Evolutionary conservation across 768 basidiomycete genomes (phyloP).

Genomic region (Chalciporus sphaerocephalus): DNA sequence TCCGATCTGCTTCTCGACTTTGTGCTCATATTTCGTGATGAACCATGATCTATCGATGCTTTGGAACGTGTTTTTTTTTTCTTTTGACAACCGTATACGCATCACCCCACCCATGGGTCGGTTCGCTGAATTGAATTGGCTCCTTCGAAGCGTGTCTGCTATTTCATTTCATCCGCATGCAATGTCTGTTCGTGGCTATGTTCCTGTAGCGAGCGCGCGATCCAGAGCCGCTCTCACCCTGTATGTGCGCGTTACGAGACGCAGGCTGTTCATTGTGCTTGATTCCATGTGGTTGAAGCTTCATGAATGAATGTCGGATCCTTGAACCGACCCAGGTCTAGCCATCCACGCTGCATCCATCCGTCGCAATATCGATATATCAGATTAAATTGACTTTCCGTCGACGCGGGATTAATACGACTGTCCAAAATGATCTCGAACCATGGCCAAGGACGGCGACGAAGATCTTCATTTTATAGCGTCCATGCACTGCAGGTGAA

Average conservation of each 20-base stretch:
- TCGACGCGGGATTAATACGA: too few species aligned
- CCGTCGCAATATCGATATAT: not conserved
- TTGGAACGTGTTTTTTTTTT: too few species aligned
- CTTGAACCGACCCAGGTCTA: not conserved
- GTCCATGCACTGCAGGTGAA: not conserved
- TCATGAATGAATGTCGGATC: constrained; percentile 1
- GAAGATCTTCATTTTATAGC: not conserved
- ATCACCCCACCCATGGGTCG: too few species aligned
- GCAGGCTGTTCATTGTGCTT: not conserved
- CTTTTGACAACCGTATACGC: too few species aligned
- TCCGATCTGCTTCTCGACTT: constrained; percentile 25
- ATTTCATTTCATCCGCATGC: not conserved
- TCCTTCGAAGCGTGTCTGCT: not conserved
- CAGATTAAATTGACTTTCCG: too few species aligned
- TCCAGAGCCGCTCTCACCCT: not conserved
- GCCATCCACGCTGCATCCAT: constrained; percentile 7
- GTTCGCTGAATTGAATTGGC: not conserved
- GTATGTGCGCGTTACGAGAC: not conserved
- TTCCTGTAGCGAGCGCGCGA: not conserved
- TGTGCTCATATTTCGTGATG: constrained; percentile 12
- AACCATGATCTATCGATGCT: constrained; percentile 6
- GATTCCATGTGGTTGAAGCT: constrained; percentile 14
- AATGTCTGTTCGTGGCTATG: not conserved
- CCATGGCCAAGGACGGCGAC: not conserved
- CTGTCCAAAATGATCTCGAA: not conserved